Evolutionary conservation across 495 filamentous ascomycete species (phyloP), one percentile per base, ranked within the genome.

Genomic region (Trichoderma virens): DNA sequence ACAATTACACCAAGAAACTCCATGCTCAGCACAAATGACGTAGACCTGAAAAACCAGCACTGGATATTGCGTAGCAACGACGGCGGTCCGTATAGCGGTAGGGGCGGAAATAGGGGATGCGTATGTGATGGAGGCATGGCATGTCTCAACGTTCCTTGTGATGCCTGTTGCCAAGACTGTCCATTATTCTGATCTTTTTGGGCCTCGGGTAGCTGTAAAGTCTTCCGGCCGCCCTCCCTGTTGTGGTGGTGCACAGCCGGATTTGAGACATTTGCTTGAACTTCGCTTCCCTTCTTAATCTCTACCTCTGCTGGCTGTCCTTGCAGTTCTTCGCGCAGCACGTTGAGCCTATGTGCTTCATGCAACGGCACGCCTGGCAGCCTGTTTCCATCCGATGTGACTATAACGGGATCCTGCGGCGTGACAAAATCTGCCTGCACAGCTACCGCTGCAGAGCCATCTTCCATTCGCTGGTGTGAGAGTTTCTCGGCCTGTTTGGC

Each of bases 61-160:
- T 91, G 88, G n/a, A 92, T 30, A 38, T 83, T 79, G 43, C 87
- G 76, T 30, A 88, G 63, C 2, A 80, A 27, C 3, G 88, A 86
- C 0, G 92, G 87, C 0, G 92, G 87, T 0, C 89, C 90, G 67
- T 97, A 97, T 3, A 90, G 76, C 0, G 93, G 93, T 16, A 98
- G 73, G 9, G 91, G 89, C 13, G 93, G 93, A 69, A 98, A 98
- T 1, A 97, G 75, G 8, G 93, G 92, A 70, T 96, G 87, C 7
- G 87, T 91, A 69, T 83, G 78, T 4, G 85, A 82, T 2, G 87
- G 83, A 0, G 86, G 86, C 70, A 80, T 80, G n/a, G 76, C 64
- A 65, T 65, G 72, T 59, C 69, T 70, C 5, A 82, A 67, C 13
- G 74, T 78, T 7, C 72, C 74, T 18, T 75, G 72, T 1, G 69